phyloP scores from a whole-genome alignment of 2,329 filamentous ascomycete genomes.

The Microcyclospora tardicrescens region DNA sequence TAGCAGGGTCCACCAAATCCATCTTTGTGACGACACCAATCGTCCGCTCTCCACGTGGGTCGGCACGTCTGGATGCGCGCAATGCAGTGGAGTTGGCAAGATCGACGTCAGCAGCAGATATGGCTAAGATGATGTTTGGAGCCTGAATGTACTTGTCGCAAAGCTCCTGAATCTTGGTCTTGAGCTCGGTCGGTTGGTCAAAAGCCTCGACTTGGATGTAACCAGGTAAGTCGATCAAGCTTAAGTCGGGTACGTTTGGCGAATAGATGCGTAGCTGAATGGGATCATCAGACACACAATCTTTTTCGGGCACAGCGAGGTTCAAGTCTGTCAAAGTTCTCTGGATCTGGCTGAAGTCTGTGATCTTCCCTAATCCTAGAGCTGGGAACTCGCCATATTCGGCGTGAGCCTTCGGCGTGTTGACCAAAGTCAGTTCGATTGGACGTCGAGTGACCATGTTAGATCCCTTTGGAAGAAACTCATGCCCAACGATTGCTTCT shows the following conservation, averaged over 20 bases:
- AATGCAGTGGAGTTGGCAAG: constrained; percentile 90
- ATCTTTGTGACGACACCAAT: constrained; percentile 99
- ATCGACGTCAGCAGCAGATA: constrained; percentile 95
- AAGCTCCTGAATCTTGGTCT: constrained; percentile 88
- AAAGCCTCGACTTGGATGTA: constrained; percentile 93
- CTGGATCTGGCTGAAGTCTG: constrained; percentile 85
- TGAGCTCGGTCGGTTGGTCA: constrained; percentile 80
- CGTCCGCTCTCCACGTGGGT: constrained; percentile 85
- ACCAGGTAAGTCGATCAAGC: constrained; percentile 87
- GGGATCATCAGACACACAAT: constrained; percentile 92
- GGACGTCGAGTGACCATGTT: constrained; percentile 97
- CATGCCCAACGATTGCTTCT: constrained; percentile 93
- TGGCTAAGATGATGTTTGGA: constrained; percentile 91
- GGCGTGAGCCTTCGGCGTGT: constrained; percentile 72
- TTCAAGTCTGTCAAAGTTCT: constrained; percentile 91
- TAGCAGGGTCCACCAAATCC: constrained; percentile 79
- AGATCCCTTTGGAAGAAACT: constrained; percentile 92
- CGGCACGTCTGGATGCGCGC: constrained; percentile 77
- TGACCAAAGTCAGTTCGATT: constrained; percentile 91
- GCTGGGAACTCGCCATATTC: constrained; percentile 97
- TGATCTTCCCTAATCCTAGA: constrained; percentile 75
- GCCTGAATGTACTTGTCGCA: constrained; percentile 97
- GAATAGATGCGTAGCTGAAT: constrained; percentile 95
- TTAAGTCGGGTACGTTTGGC: constrained; percentile 86
- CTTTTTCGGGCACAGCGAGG: constrained; percentile 72